Evolutionary conservation across 2,329 filamentous ascomycete genomes (phyloP).

Genomic region (Podosphaera leucotricha): DNA sequence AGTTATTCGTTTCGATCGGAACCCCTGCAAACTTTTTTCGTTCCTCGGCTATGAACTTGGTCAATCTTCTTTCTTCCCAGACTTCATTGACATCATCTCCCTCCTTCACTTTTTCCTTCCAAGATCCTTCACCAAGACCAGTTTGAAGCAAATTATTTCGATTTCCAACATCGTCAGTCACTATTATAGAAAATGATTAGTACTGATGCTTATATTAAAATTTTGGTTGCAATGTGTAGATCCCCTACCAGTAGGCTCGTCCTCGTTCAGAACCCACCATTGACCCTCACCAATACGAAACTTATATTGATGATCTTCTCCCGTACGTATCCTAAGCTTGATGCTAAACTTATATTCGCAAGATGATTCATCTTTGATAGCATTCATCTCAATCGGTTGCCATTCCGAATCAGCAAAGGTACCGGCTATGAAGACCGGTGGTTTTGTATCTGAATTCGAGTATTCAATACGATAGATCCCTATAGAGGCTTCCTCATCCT

Average conservation of each 20-base stretch:
- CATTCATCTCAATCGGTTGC: slow-evolving; percentile 42
- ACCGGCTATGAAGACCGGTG: slow-evolving; percentile 48
- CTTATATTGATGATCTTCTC: slow-evolving; percentile 48
- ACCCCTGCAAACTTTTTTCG: background rate
- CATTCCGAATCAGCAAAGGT: slow-evolving; percentile 44
- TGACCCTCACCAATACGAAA: slow-evolving; percentile 42
- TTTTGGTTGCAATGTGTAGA: background rate
- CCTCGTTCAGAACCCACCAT: slow-evolving; percentile 48
- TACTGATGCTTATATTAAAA: background rate
- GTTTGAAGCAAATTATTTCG: slow-evolving; percentile 24
- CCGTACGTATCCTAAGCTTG: slow-evolving; percentile 27
- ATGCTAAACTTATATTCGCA: slow-evolving; percentile 35
- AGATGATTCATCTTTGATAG: slow-evolving; percentile 21
- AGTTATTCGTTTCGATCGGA: background rate
- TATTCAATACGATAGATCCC: slow-evolving; percentile 25
- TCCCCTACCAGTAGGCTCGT: slow-evolving; percentile 31
- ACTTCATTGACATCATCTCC: background rate
- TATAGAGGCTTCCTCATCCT: slow-evolving; percentile 1
- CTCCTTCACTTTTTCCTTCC: background rate
- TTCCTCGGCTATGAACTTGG: background rate
- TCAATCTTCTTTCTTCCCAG: background rate
- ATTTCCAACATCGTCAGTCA: slow-evolving; percentile 26
- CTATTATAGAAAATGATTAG: slow-evolving; percentile 13
- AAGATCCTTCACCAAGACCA: background rate
- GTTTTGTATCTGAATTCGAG: slow-evolving; percentile 31